Conservation (phyloP, 805 yeast genomes). For the Saccharomycopsis olivae region DNA sequence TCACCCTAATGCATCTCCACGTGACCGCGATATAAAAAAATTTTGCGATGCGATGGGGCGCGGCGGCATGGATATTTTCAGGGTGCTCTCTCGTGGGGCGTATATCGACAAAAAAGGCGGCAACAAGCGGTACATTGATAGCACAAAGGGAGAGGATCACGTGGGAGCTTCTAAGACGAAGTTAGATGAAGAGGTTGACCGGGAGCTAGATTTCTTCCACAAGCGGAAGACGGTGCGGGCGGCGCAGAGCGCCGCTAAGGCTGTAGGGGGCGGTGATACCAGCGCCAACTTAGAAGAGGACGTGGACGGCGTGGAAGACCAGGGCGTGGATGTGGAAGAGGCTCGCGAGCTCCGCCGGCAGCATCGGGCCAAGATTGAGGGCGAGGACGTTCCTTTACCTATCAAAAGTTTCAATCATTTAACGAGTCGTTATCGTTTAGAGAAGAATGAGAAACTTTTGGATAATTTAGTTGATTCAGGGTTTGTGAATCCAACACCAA, state of each 20-base stretch:
- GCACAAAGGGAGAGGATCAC: slow-evolving; percentile 28
- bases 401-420: slow-evolving; percentile 84
- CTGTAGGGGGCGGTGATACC: slow-evolving; percentile 18
- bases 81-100: slow-evolving; percentile 81
- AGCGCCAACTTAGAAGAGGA: slow-evolving; percentile 23
- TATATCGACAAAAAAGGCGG: slow-evolving; percentile 46
- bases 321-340: slow-evolving; percentile 37
- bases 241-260: too few relatives aligned
- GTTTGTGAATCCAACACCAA: slow-evolving; percentile 82
- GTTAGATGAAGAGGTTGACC: slow-evolving; percentile 43
- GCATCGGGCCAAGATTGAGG: slow-evolving; percentile 55
- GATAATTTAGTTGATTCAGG: slow-evolving; percentile 56
- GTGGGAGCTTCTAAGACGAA: slow-evolving; percentile 24
- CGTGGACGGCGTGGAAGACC: slow-evolving; percentile 22
- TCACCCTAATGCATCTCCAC: too few relatives aligned
- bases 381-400: slow-evolving; percentile 83
- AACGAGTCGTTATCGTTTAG: slow-evolving; percentile 53
- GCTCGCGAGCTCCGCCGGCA: slow-evolving; percentile 51
- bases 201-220: slow-evolving; percentile 78
- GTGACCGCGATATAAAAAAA: too few relatives aligned
- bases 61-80: slow-evolving; percentile 80
- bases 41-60: too few relatives aligned
- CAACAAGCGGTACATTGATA: slow-evolving; percentile 22
- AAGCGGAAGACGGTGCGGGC: slow-evolving; percentile 34
- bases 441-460: slow-evolving; percentile 38